phyloP scores from a whole-genome alignment of 2,329 filamentous ascomycete genomes.

The Aspergillus pseudotamarii region DNA sequence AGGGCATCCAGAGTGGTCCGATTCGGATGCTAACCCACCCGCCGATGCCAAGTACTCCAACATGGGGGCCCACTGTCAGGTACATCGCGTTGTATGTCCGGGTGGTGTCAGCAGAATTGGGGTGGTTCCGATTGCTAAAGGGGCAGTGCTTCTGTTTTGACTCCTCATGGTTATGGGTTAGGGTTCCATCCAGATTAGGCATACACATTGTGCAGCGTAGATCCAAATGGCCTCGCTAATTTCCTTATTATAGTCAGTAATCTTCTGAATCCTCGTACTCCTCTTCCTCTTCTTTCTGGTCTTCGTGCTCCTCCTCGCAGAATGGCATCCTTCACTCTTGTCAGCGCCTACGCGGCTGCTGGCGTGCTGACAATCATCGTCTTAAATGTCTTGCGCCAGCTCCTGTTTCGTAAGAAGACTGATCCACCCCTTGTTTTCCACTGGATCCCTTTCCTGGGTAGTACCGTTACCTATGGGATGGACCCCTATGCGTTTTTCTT shows the following conservation, averaged over 20 bases:
- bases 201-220: neutral
- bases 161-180: neutral
- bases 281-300: neutral
- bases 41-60: conserved; percentile 1
- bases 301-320: neutral
- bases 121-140: conserved; percentile 12
- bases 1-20: conserved; percentile 8
- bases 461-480: conserved; percentile 49
- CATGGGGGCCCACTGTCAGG: neutral
- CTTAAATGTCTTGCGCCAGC: conserved; percentile 21
- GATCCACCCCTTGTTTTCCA: conserved; percentile 80
- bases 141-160: neutral
- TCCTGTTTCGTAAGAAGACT: conserved; percentile 52
- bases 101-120: conserved; percentile 17
- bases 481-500: conserved; percentile 81
- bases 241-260: neutral
- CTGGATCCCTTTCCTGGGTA: conserved; percentile 65
- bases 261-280: neutral
- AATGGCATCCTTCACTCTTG: conserved; percentile 19
- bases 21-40: conserved; percentile 8
- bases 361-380: conserved; percentile 13
- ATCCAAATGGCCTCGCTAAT: neutral
- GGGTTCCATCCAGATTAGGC: neutral
- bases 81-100: neutral
- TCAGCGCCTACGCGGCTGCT: conserved; percentile 15